Base-by-base conservation (phyloP, 768 basidiomycete species). In the Phlebiopsis gigantea region DNA sequence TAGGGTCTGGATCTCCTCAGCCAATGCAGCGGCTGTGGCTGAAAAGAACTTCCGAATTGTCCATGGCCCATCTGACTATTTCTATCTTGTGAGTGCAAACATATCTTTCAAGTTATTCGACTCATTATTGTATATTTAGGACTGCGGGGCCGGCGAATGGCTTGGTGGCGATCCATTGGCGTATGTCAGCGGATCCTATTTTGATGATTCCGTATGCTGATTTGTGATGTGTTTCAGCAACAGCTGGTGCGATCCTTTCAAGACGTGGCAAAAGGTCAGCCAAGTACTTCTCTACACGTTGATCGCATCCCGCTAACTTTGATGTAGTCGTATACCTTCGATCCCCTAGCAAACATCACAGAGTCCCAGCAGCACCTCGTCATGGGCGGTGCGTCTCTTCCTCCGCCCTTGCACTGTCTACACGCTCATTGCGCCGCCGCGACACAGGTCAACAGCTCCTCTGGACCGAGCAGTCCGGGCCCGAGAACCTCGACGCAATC, bases 161-260 rank as follows among this genome's bases (percentile, higher is more conserved):
- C 69, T 88, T 5, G 87, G 85, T 0, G 67, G 79, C 30, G 66
- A 59, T 64, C 75, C 0, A 30, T 63, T 10, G 71, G 71, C n/a
- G 73, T 70, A 49, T 26, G 68, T 24, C 1, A 14, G 9, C 45
- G 8, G 34, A 17, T 17, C 34, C 9, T 17, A 39, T 39, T 45
- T 9, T 10, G 7, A 7, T 45, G 19, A 12, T 10, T 7, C 19
- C 21, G 7, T 7, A 45, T 7, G 12, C 44, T 44, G 47, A 24
- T 5, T 26, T 24, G 6, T 58, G 3, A 26, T 8, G 24, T 21
- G 41, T 21, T 1, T 14, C 12, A 7, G 29, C 24, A 81, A 81
- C 57, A 84, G 82, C 64, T 89, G 87, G 85, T 88, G 85, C 63
- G 84, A 85, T 61, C 85, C 87, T 1, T 89, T 85, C 80, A 89